Conservation (phyloP, 2,329 filamentous ascomycete species). For the Huntiella moniliformis region DNA sequence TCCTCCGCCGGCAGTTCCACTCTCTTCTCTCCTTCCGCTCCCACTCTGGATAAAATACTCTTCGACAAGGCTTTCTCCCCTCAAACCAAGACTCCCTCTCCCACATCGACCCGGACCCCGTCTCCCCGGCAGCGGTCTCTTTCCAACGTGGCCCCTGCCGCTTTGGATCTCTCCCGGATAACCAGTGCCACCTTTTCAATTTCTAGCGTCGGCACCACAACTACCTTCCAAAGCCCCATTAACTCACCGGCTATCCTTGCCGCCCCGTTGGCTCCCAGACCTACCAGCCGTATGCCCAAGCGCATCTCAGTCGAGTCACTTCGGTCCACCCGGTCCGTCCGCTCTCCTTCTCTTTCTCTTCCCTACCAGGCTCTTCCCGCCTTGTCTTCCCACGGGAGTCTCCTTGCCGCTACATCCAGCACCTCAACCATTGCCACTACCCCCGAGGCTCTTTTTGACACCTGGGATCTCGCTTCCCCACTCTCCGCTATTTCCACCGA, state of each 20-base stretch:
- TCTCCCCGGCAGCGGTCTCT: slow-evolving; percentile 1
- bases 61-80: slow-evolving; percentile 9
- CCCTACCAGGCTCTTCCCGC: background rate
- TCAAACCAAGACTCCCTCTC: slow-evolving; percentile 3
- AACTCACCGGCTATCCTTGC: slow-evolving; percentile 5
- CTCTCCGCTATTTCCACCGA: slow-evolving; percentile 1
- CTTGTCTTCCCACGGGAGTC: background rate
- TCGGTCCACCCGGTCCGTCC: slow-evolving; percentile 2
- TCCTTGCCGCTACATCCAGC: background rate
- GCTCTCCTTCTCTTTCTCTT: background rate
- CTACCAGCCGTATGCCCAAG: slow-evolving; percentile 9
- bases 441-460: slow-evolving; percentile 6
- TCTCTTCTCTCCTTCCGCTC: background rate
- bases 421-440: slow-evolving; percentile 1
- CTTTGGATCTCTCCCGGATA: slow-evolving; percentile 7
- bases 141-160: background rate
- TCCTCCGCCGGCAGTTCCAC: slow-evolving; percentile 3
- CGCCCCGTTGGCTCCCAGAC: slow-evolving; percentile 10
- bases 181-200: slow-evolving; percentile 10
- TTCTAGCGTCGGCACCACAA: slow-evolving; percentile 3
- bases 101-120: slow-evolving; percentile 4
- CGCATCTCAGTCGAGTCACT: slow-evolving; percentile 11
- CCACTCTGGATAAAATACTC: slow-evolving; percentile 4
- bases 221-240: slow-evolving; percentile 8
- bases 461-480: slow-evolving; percentile 4